phyloP scores from a whole-genome alignment of 805 yeast genomes.

The Blastobotrys peoriensis region DNA sequence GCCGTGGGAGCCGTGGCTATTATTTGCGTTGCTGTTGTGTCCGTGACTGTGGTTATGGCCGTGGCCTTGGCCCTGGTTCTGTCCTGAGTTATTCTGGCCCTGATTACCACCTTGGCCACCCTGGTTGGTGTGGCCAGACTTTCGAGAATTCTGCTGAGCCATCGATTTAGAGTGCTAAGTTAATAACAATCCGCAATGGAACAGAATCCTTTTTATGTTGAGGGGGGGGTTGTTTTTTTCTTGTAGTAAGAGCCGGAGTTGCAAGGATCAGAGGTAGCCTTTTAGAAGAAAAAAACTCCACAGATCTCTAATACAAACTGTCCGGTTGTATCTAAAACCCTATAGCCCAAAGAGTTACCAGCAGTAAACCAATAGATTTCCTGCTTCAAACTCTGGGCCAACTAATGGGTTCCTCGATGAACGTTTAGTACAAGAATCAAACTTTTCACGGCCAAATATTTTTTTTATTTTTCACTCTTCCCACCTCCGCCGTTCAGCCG shows the following conservation, averaged over 20 bases:
- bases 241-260: no score
- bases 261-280: no score
- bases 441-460: background rate
- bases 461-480: no score
- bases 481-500: background rate
- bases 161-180: no score
- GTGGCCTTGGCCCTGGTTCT: background rate
- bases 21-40: background rate
- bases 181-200: no score
- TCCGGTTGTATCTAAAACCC: no score
- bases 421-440: background rate
- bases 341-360: background rate
- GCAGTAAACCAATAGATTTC: no score
- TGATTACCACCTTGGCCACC: background rate
- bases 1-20: background rate
- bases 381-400: background rate
- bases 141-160: no score
- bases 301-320: no score
- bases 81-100: background rate
- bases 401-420: background rate
- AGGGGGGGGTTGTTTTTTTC: no score
- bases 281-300: no score
- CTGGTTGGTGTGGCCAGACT: background rate
- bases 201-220: no score
- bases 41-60: conserved; percentile 5